Conservation (phyloP, 371 early-diverging fungal genomes). For the Rhizopus arrhizus region DNA sequence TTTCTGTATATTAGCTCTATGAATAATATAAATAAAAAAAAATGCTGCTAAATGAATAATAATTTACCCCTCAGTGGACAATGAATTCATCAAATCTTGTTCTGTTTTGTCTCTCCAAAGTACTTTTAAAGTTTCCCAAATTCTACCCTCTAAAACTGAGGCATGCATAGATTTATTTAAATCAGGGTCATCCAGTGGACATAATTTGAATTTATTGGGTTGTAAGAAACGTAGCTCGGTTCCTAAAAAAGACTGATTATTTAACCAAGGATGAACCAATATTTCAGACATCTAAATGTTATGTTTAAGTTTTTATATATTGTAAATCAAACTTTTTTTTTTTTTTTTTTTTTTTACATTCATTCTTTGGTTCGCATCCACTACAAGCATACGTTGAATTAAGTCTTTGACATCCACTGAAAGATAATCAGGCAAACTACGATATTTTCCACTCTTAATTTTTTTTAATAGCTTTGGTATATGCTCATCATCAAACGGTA, state of each 20-base stretch:
- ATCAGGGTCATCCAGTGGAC: constrained; percentile 27
- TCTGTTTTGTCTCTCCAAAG: constrained; percentile 33
- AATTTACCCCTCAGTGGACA: constrained; percentile 31
- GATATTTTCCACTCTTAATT: constrained; percentile 59
- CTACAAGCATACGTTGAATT: constrained; percentile 56
- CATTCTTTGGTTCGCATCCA: constrained; percentile 56
- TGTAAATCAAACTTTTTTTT: background rate
- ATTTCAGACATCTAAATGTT: constrained; percentile 36
- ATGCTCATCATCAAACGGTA: constrained; percentile 94
- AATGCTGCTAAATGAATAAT: background rate
- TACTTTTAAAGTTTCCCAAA: constrained; percentile 44
- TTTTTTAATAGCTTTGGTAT: constrained; percentile 71
- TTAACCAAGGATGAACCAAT: constrained; percentile 48
- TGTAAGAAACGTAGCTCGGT: constrained; percentile 34
- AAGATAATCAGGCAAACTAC: constrained; percentile 61
- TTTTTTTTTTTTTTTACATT: constrained; percentile 45
- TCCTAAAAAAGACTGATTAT: constrained; percentile 39
- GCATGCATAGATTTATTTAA: constrained; percentile 27
- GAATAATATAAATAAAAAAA: constrained; percentile 4
- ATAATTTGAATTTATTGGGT: constrained; percentile 9
- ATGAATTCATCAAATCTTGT: constrained; percentile 24
- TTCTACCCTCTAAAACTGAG: constrained; percentile 38
- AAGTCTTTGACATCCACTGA: constrained; percentile 65
- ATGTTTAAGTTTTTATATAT: background rate
- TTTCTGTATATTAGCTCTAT: constrained; percentile 43